Percentiles rank a stretch among this genome's conserved stretches.
Evolutionary conservation across 2,329 filamentous ascomycete genomes (phyloP).

Genomic region (Aspergillus awamori): DNA sequence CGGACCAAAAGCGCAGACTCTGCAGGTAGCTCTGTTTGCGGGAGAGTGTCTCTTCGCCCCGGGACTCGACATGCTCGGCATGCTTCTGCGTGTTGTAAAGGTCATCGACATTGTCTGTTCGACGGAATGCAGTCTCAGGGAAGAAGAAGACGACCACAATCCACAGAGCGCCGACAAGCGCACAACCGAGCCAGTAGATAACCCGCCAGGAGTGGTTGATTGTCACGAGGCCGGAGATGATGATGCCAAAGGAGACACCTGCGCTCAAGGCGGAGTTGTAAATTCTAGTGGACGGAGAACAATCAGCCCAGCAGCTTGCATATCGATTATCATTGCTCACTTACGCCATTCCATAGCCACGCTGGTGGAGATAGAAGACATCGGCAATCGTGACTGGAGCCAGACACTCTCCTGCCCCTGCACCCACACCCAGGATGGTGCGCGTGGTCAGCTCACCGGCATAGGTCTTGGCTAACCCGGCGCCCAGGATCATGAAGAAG

Average conservation of each 20-base stretch:
- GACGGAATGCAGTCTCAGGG: slow-evolving; percentile 3
- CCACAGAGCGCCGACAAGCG: background rate
- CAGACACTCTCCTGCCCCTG: slow-evolving; percentile 55
- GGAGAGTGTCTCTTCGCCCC: background rate
- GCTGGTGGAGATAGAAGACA: slow-evolving; percentile 61
- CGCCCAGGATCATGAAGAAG: slow-evolving; percentile 36
- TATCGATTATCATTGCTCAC: background rate
- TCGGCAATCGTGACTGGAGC: slow-evolving; percentile 58
- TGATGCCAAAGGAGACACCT: slow-evolving; percentile 30
- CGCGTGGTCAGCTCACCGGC: slow-evolving; percentile 44
- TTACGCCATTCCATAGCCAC: slow-evolving; percentile 26
- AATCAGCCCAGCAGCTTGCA: slow-evolving; percentile 49
- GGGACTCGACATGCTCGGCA: background rate
- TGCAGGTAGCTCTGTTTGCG: background rate
- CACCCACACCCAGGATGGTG: slow-evolving; percentile 57
- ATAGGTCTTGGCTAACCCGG: slow-evolving; percentile 38
- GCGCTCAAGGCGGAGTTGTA: slow-evolving; percentile 27
- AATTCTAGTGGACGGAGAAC: background rate
- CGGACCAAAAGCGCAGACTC: slow-evolving; percentile 18
- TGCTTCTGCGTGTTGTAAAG: background rate
- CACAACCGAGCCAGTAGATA: slow-evolving; percentile 28
- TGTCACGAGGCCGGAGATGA: slow-evolving; percentile 36
- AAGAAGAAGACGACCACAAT: slow-evolving; percentile 9
- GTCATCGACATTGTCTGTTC: background rate
- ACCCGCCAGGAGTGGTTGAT: slow-evolving; percentile 36